Base-by-base conservation (phyloP, 352 stramenopile species). In the Phytophthora pisi region DNA sequence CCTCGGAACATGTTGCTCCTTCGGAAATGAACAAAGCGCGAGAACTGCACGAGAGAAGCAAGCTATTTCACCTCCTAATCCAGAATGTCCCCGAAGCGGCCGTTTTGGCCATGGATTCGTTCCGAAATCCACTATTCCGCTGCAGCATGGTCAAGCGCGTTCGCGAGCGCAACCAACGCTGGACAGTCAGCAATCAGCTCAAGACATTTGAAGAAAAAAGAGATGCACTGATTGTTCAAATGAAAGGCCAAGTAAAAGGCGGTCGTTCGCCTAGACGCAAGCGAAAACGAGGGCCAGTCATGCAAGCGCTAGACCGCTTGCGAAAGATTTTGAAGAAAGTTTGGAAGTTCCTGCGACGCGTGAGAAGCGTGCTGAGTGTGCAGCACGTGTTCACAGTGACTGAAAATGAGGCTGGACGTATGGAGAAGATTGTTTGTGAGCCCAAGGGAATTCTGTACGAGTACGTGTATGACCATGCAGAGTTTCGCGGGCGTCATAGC, bases 401-500 rank as follows among this genome's bases (percentile, higher is more conserved):
- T 4, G 75, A 90, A 49, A 51, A 61, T 8, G 66, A 83, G 56
- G 62, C 57, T n/a, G 57, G 64, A 5, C 56, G 79, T 38, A 86
- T 81, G 30, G 70, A 86, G 38, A 79, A 61, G 56, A 90, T 93
- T 52, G 87, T 93, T 13, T 88, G 84, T 36, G 86, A 94, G 23
- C 83, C 86, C 0, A 94, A 91, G 59, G 86, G 84, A 13, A 91
- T 94, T 47, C 56, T 94, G 42, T 93, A 91, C 65, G 86, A 94
- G 64, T 94, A 93, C 51, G 61, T 86, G n/a, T 94, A 93, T 57
- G 84, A 94, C 34, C 74, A 91, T 46, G 82, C 86, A 23, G 86
- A 94, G 60, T 88, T 89, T 36, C 70, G 79, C 0, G 81, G 82
- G 30, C 71, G 83, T 2, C 60, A 67, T 4, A 93, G 86, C 42